Conservation (phyloP, 2,329 filamentous ascomycete genomes). For the Dothistroma pini region DNA sequence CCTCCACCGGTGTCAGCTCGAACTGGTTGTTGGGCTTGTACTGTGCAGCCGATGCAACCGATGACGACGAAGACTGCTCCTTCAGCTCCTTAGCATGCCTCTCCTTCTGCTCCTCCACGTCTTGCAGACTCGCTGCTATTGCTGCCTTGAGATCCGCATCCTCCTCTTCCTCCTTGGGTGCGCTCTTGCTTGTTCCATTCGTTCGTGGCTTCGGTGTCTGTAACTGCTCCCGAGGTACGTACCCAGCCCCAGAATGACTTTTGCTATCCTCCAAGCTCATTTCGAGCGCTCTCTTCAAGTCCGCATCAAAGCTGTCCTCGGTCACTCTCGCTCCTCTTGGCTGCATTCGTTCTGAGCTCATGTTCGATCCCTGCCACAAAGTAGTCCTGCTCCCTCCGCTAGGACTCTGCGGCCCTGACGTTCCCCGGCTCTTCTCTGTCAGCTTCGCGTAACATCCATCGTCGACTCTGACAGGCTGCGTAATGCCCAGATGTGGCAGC, state of each 20-base stretch:
- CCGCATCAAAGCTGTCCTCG: conserved; percentile 81
- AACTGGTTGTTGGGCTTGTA: conserved; percentile 84
- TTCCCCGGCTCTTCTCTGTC: conserved; percentile 63
- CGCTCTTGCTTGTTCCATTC: conserved; percentile 33
- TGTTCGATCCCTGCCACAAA: conserved; percentile 50
- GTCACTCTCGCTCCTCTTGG: conserved; percentile 76
- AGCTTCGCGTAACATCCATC: conserved; percentile 92
- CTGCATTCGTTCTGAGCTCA: conserved; percentile 61
- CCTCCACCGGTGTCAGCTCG: conserved; percentile 87
- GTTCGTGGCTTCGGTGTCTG: conserved; percentile 23
- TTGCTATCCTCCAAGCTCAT: conserved; percentile 97
- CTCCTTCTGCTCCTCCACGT: conserved; percentile 98
- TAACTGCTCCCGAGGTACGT: conserved; percentile 57
- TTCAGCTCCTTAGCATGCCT: conserved; percentile 80
- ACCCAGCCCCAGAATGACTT: conserved; percentile 65
- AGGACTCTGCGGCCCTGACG: conserved; percentile 28
- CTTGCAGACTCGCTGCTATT: conserved; percentile 87
- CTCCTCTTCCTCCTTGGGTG: conserved; percentile 58
- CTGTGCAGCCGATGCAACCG: conserved; percentile 52
- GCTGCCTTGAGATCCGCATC: conserved; percentile 91
- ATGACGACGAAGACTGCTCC: conserved; percentile 54
- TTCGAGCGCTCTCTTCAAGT: conserved; percentile 85
- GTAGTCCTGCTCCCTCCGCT: conserved; percentile 49
- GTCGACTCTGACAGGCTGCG: conserved; percentile 87
- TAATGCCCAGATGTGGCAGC: conserved; percentile 86